Conservation (phyloP, 352 stramenopile genomes). For the Elongisporangium undulatum region DNA sequence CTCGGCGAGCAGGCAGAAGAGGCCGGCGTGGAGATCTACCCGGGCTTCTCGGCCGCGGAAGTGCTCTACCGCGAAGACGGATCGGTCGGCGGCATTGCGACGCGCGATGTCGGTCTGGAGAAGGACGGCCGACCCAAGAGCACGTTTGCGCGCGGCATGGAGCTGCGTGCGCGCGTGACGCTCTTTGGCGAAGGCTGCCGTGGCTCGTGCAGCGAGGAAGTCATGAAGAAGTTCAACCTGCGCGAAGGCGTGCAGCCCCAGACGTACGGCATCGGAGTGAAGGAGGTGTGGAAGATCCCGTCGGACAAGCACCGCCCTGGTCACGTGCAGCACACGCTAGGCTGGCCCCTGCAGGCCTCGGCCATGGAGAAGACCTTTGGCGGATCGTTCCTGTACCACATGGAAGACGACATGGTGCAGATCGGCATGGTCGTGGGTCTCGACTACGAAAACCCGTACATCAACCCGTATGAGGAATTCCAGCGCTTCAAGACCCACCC, state of each 20-base stretch:
- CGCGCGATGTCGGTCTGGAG: conserved; percentile 96
- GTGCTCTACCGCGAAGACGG: conserved; percentile 84
- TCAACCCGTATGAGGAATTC: conserved; percentile 99
- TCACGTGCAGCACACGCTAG: conserved; percentile 97
- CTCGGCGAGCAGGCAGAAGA: conserved; percentile 96
- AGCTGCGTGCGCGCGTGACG: conserved; percentile 93
- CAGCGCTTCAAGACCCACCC: conserved; percentile 99
- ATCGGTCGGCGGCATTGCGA: conserved; percentile 93
- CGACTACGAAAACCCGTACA: conserved; percentile 99
- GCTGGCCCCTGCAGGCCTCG: conserved; percentile 94
- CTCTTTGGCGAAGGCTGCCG: conserved; percentile 98
- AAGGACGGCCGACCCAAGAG: conserved; percentile 95
- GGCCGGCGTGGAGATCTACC: conserved; percentile 98
- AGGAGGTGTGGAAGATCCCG: conserved; percentile 94
- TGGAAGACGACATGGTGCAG: conserved; percentile 94
- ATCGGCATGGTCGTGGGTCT: conserved; percentile 96
- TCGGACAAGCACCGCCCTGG: conserved; percentile 93
- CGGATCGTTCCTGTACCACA: conserved; percentile 99
- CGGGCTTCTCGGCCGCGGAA: conserved; percentile 96
- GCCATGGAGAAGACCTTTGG: conserved; percentile 95
- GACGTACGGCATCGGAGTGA: conserved; percentile 99
- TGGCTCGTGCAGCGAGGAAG: conserved; percentile 95
- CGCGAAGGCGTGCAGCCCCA: conserved; percentile 89
- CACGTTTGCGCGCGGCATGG: conserved; percentile 97
- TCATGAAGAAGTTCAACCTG: conserved; percentile 97